Evolutionary conservation across 257 asterid genomes (phyloP).

Genomic region (Voacanga thouarsii): DNA sequence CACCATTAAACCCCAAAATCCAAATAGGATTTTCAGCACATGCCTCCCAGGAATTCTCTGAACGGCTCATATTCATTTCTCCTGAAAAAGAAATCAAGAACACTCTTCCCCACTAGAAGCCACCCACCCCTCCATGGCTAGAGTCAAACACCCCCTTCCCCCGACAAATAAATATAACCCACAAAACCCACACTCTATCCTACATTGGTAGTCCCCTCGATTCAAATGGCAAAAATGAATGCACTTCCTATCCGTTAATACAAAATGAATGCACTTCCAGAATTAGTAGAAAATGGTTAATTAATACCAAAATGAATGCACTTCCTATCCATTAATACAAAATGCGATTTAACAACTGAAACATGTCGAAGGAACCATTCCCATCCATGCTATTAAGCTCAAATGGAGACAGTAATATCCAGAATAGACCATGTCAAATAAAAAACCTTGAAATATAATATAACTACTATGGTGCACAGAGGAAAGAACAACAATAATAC

Average conservation of each 20-base stretch:
- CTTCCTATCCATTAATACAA: not conserved
- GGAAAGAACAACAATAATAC: not conserved
- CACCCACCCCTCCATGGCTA: constrained; percentile 7
- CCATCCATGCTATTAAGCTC: not conserved
- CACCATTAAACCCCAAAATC: constrained; percentile 41
- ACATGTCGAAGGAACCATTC: not conserved
- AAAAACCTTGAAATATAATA: not conserved
- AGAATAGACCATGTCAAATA: not conserved
- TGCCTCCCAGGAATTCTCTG: constrained; percentile 40
- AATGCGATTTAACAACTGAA: not conserved
- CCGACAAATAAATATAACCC: constrained; percentile 11
- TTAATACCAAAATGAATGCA: not conserved
- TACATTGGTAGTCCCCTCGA: constrained; percentile 19
- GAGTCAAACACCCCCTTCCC: constrained; percentile 1
- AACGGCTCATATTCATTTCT: constrained; percentile 30
- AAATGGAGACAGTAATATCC: not conserved
- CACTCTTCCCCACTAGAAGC: constrained; percentile 23
- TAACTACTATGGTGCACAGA: not conserved
- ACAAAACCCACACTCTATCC: not conserved
- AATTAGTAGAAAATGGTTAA: no score
- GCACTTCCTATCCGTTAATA: no score
- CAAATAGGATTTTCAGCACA: constrained; percentile 38
- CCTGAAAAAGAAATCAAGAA: constrained; percentile 27
- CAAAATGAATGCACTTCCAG: no score
- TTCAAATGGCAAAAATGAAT: constrained; percentile 9